Base-by-base conservation (phyloP, 1,139 yeast species). In the Debaryomyces coudertii region DNA sequence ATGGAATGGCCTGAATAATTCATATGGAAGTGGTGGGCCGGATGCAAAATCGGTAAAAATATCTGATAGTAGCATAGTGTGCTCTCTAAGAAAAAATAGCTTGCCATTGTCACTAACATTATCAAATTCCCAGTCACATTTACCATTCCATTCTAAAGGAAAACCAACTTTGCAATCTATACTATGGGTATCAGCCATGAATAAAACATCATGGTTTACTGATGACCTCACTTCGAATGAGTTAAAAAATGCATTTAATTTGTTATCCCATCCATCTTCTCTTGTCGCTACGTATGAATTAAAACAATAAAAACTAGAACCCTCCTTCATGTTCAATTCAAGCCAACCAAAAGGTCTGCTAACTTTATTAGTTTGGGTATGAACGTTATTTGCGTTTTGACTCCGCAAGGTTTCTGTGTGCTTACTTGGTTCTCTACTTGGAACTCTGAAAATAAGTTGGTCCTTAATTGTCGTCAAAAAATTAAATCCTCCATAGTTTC, bases 341-440 rank as follows among this genome's bases (percentile, higher is more conserved):
- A 93, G 53, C 99, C 99, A 93, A 0, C 97, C 98, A 70, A 87
- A 93, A 0, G 96, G 87, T 31, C 90, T 66, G 7, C 56, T 37
- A 7, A 42, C 25, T 24, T 44, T 46, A 34, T 37, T 45, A 7
- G 42, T 15, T 40, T 16, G 34, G 31, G 33, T 45, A 30, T 47
- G 53, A 7, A 43, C 54, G 30, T 43, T 52, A 22, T 41, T 53
- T 5, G 46, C 25, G 18, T 28, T 40, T 44, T 31, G 51, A 22
- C 47, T 48, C 33, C 57, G 63, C 31, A 69, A 47, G 12, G 62
- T 54, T 33, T 65, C 71, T 45, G 67, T 68, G 61, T 90, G 93
- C 61, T 92, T 92, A 54, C 96, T 87, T 29, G 79, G 70, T 62
- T 93, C 99, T 47, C 97, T 71, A 7, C 87, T 84, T 0, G 99